Percentiles rank a stretch among this genome's conserved stretches.
Evolutionary conservation across 2,329 filamentous ascomycete species (phyloP).

Genomic region (Endothia cerciana): DNA sequence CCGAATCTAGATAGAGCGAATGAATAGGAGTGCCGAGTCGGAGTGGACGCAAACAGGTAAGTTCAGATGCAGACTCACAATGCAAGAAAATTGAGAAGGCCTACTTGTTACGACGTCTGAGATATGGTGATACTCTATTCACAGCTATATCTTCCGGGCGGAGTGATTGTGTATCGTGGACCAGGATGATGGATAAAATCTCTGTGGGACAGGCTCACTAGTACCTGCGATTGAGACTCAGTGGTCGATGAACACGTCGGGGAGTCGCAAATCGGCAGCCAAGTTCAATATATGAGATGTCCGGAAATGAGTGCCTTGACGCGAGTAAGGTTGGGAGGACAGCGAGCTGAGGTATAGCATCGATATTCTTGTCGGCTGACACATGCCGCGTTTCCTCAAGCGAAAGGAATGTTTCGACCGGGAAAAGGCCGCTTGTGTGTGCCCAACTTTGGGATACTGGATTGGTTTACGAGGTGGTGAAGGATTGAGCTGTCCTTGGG

Average conservation of each 20-base stretch:
- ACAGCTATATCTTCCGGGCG: neutral
- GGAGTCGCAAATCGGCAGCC: neutral
- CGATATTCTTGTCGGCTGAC: neutral
- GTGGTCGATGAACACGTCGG: neutral
- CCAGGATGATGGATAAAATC: neutral
- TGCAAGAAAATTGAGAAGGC: neutral
- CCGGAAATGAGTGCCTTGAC: constrained; percentile 1
- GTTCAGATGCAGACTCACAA: neutral
- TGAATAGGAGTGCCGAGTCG: neutral
- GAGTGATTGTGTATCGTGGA: constrained; percentile 2
- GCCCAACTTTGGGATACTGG: neutral
- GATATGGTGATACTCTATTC: constrained; percentile 18
- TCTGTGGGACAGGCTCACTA: constrained; percentile 1
- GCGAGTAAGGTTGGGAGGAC: neutral
- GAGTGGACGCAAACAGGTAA: neutral
- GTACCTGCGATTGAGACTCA: neutral
- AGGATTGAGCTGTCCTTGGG: neutral
- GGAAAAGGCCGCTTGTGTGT: constrained; percentile 8
- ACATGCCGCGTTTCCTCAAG: constrained; percentile 20
- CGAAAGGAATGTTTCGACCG: constrained; percentile 15
- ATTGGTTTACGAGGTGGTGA: neutral
- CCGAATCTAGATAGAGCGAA: neutral
- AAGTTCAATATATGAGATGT: neutral
- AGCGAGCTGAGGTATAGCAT: neutral
- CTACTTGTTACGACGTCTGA: neutral